Evolutionary conservation across 2,329 filamentous ascomycete genomes (phyloP).

Genomic region (Trichophyton rubrum): DNA sequence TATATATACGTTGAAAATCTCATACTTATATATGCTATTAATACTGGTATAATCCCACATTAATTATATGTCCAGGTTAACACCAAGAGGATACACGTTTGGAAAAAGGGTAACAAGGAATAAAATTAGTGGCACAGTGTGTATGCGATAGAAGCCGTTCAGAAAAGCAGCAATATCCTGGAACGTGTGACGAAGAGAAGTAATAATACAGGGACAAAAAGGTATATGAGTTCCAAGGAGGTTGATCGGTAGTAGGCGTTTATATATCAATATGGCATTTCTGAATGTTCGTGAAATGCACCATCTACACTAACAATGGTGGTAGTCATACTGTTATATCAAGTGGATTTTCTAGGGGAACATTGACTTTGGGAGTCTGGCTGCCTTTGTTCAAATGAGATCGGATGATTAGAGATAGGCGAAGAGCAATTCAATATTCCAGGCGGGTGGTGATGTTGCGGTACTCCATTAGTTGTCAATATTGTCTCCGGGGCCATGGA

Average conservation of each 20-base stretch:
- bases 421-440: neutral
- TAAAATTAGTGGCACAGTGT: neutral
- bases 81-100: neutral
- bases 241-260: neutral
- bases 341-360: neutral
- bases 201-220: neutral
- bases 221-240: neutral
- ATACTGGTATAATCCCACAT: neutral
- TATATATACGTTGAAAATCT: neutral
- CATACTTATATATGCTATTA: neutral
- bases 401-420: neutral
- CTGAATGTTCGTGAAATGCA: neutral
- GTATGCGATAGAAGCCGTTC: neutral
- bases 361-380: neutral
- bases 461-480: neutral
- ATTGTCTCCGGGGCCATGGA: constrained; percentile 27
- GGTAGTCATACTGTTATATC: neutral
- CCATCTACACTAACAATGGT: neutral
- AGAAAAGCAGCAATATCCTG: neutral
- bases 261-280: neutral
- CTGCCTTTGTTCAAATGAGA: neutral
- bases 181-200: neutral
- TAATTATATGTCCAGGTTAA: neutral
- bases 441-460: neutral
- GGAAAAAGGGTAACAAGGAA: neutral